phyloP scores from a whole-genome alignment of 768 basidiomycete genomes.

The Holtermanniella nyarrowii region DNA sequence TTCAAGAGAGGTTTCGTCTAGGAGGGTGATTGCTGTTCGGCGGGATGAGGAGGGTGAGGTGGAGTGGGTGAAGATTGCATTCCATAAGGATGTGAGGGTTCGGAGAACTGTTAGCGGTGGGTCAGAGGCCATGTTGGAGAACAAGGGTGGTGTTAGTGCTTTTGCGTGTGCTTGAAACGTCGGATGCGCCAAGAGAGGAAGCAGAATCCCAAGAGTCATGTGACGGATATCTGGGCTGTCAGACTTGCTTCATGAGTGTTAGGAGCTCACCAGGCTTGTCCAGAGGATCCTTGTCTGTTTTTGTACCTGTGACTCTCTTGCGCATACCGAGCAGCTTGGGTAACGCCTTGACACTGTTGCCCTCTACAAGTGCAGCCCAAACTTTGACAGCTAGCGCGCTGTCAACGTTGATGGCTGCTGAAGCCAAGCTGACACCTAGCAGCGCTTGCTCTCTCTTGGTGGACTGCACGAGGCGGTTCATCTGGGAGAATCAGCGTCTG shows the following conservation, averaged over 20 bases:
- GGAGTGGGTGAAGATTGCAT: slow-evolving; percentile 20
- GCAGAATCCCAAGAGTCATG: slow-evolving; percentile 24
- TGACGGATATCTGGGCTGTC: slow-evolving; percentile 31
- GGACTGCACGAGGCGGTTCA: slow-evolving; percentile 33
- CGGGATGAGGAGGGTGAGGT: slow-evolving; percentile 20
- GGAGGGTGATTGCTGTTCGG: slow-evolving; percentile 22
- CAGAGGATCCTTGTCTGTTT: slow-evolving; percentile 24
- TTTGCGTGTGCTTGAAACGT: slow-evolving; percentile 30
- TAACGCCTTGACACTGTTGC: slow-evolving; percentile 28
- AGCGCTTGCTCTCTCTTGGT: slow-evolving; percentile 32
- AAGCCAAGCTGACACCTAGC: slow-evolving; percentile 25
- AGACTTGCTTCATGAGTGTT: not conserved
- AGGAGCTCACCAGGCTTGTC: slow-evolving; percentile 33
- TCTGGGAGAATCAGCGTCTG: slow-evolving; percentile 14
- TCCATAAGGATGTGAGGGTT: slow-evolving; percentile 28
- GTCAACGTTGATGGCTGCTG: slow-evolving; percentile 29
- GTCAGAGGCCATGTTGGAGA: slow-evolving; percentile 27
- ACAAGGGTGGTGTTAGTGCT: slow-evolving; percentile 26
- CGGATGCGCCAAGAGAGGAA: slow-evolving; percentile 26
- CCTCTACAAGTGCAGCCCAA: slow-evolving; percentile 29
- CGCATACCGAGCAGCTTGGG: slow-evolving; percentile 37
- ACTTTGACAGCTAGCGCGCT: slow-evolving; percentile 22
- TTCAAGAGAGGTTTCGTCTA: slow-evolving; percentile 35
- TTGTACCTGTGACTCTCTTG: slow-evolving; percentile 23
- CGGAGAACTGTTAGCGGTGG: slow-evolving; percentile 33